Base-by-base conservation (phyloP, 2,329 filamentous ascomycete genomes). In the Metarhizium robertsii region DNA sequence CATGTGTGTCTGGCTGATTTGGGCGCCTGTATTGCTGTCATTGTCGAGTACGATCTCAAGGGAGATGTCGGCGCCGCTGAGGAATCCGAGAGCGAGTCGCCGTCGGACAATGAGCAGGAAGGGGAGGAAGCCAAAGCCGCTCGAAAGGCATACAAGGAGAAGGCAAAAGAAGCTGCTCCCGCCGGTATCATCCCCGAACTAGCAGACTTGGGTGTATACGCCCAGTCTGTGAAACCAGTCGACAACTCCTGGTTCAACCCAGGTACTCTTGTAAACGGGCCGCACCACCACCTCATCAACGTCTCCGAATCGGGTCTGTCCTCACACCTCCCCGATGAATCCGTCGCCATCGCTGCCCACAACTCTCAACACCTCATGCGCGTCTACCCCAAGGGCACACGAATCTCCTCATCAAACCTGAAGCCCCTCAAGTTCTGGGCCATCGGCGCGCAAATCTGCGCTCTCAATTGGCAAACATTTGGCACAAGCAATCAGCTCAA, bases 391-490 rank as follows among this genome's bases (percentile, higher is more conserved):
- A 87, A 87, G 62, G 85, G 85, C 51, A 86, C 84, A 0, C 80
- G 85, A 47, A 87, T 88, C 65, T 81, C 80, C 0, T 87, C 83
- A 2, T 77, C 75, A 40, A 88, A 88, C 63, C 75, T 88, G 2
- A 75, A 76, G 53, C 84, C 83, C 0, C 76, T 84, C 0, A 75
- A 78, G 0, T 87, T 85, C 65, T 88, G 85, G 85, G 82, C 76
- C 6, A 66, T 86, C 4, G 85, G 85, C 1, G 84, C 84, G 2
- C 85, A 88, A 62, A 83, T 88, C 50, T 86, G 83, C 64, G 85
- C 85, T 3, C 73, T 88, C 53, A 88, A 88, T 69, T 85, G 84
- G 80, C 85, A 88, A 63, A 85, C 78, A 0, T 88, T 86, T 60
- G 83, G 82, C 38, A 78, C 79, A 6, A 77, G 77, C 62, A 84